Evolutionary conservation across 1,139 yeast genomes (phyloP).

Genomic region (Geotrichum siamense): DNA sequence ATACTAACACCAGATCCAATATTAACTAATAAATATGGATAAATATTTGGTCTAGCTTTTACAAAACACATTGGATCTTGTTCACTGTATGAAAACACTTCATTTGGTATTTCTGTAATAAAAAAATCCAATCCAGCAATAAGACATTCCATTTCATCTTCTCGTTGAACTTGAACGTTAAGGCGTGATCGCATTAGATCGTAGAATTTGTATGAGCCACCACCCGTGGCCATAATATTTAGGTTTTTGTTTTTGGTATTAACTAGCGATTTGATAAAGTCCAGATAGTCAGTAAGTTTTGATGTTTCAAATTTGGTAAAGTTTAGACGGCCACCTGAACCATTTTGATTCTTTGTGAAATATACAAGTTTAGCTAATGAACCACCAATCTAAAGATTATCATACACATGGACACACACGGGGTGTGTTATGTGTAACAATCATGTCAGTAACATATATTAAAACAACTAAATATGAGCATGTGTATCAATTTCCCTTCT

Average conservation of each 20-base stretch:
- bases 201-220: slow-evolving; percentile 87
- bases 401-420: no score
- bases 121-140: slow-evolving; percentile 89
- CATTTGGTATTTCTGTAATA: slow-evolving; percentile 81
- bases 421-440: no score
- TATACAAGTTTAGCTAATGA: slow-evolving; percentile 85
- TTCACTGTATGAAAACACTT: slow-evolving; percentile 70
- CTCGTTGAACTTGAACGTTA: slow-evolving; percentile 42
- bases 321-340: slow-evolving; percentile 64
- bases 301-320: slow-evolving; percentile 86
- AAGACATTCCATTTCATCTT: slow-evolving; percentile 93
- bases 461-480: slow-evolving; percentile 15
- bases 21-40: slow-evolving; percentile 58
- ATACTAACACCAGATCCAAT: slow-evolving; percentile 97
- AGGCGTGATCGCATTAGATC: slow-evolving; percentile 55
- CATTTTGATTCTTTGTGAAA: slow-evolving; percentile 46
- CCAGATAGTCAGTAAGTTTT: slow-evolving; percentile 63
- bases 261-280: slow-evolving; percentile 51
- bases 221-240: slow-evolving; percentile 92
- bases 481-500: no score
- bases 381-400: slow-evolving; percentile 72
- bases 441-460: no score
- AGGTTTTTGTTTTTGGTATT: slow-evolving; percentile 33
- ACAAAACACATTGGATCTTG: slow-evolving; percentile 40
- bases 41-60: slow-evolving; percentile 37